Evolutionary conservation across 352 stramenopile genomes (phyloP).

Genomic region (Phytophthora pluvialis): DNA sequence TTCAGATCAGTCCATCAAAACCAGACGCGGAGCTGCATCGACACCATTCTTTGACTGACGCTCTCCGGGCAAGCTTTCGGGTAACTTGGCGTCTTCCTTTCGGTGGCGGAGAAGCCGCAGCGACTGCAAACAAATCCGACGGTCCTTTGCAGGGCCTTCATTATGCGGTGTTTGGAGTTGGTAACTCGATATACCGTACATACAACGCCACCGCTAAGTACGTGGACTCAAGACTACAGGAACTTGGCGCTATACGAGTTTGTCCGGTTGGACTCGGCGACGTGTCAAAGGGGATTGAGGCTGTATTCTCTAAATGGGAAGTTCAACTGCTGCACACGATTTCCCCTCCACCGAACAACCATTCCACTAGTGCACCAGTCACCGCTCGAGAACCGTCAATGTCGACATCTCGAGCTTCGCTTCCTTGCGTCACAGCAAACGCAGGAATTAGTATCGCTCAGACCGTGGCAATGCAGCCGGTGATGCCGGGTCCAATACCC

Average conservation of each 20-base stretch:
- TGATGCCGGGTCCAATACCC: neutral
- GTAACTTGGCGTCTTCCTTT: constrained; percentile 21
- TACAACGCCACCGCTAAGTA: constrained; percentile 95
- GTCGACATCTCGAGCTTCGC: neutral
- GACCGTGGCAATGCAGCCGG: neutral
- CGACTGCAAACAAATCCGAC: neutral
- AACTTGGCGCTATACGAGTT: constrained; percentile 76
- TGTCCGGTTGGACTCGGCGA: constrained; percentile 88
- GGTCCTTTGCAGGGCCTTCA: constrained; percentile 19
- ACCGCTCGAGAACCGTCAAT: constrained; percentile 8
- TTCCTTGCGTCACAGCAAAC: constrained; percentile 2
- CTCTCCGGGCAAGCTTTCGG: constrained; percentile 7
- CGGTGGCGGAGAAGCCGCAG: neutral
- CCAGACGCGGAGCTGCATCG: constrained; percentile 3
- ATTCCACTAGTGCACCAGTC: neutral
- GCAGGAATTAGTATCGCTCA: neutral
- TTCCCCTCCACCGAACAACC: neutral
- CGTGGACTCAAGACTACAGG: constrained; percentile 76
- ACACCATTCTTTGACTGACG: constrained; percentile 20
- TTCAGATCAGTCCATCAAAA: constrained; percentile 3
- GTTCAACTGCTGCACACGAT: constrained; percentile 49
- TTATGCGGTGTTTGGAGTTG: constrained; percentile 88
- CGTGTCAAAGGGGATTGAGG: constrained; percentile 87
- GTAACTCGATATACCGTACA: constrained; percentile 95
- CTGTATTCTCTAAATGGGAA: constrained; percentile 82